Evolutionary conservation across 2,329 filamentous ascomycete genomes (phyloP), one percentile per base, ranked within the genome.

Genomic region (Fonsecaea monophora): DNA sequence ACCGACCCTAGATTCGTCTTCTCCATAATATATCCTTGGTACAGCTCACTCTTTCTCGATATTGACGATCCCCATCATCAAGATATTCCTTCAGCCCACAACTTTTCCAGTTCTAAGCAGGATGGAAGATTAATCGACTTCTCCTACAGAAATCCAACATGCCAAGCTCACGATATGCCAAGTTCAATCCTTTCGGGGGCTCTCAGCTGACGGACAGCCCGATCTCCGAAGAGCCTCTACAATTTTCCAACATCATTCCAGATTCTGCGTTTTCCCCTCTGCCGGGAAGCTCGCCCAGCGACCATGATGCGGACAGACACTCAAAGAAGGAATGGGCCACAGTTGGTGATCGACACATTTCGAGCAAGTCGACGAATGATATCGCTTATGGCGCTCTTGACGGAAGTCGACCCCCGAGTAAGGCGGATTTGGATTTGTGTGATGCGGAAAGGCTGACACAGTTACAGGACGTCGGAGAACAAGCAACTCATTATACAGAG

Each of bases 401-500:
- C 12, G 40, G 54, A 61, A 30, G 64, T 25, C 50, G 37, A 18
- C 38, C 56, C 35, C 56, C 56, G 15, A 57, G 65, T 67, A 40
- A 53, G 65, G 61, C 12, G n/a, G 25, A 40, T n/a, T n/a, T 25
- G 25, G 30, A 7, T 12, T 9, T 34, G 15, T 1, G 25, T 30
- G 25, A 21, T 25, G 15, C 25, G 18, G 35, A 25, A 21, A 34
- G 30, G 34, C 65, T 63, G 21, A 67, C 18, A 21, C n/a, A 6
- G 15, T 2, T 32, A 10, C 13, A 64, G 56, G 60, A 55, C 65
- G 57, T 45, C 56, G n/a, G 35, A 38, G 50, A 50, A 69, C 64
- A n/a, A 48, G 56, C n/a, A 66, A 56, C 35, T 66, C 67, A 21
- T 48, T 66, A 21, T 69, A 59, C 40, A 64, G 30, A 21, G 64